Evolutionary conservation across 2,329 filamentous ascomycete genomes (phyloP).

Genomic region (Reticulascus tulasneorum): DNA sequence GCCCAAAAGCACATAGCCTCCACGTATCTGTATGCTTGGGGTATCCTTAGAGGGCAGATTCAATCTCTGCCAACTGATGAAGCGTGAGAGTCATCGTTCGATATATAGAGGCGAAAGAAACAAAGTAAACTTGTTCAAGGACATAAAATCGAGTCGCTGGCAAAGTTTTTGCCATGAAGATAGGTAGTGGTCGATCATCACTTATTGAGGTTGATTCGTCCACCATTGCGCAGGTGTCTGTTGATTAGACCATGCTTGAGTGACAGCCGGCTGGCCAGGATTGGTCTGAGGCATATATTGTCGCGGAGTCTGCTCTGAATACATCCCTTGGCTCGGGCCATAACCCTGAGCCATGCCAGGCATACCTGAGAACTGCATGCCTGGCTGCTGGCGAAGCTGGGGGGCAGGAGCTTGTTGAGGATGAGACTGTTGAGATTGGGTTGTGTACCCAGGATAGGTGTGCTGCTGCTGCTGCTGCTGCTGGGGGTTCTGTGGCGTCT

Average conservation of each 20-base stretch:
- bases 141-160: not conserved
- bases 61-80: conserved; percentile 10
- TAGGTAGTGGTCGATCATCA: not conserved
- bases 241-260: conserved; percentile 54
- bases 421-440: conserved; percentile 48
- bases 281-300: conserved; percentile 65
- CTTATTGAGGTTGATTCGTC: conserved; percentile 42
- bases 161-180: not conserved
- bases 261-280: conserved; percentile 44
- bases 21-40: conserved; percentile 30
- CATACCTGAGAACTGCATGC: conserved; percentile 62
- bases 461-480: conserved; percentile 36
- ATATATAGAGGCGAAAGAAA: conserved; percentile 13
- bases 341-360: conserved; percentile 57
- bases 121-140: conserved; percentile 4
- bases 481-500: conserved; percentile 60
- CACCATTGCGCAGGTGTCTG: conserved; percentile 59
- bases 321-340: conserved; percentile 53
- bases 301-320: conserved; percentile 59
- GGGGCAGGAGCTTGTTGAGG: conserved; percentile 54
- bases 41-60: conserved; percentile 22
- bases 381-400: conserved; percentile 57
- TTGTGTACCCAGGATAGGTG: conserved; percentile 49
- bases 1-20: conserved; percentile 31
- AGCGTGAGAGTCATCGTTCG: conserved; percentile 9